Base-by-base conservation (phyloP, 345 rosid species). In the Garcia nutans region DNA sequence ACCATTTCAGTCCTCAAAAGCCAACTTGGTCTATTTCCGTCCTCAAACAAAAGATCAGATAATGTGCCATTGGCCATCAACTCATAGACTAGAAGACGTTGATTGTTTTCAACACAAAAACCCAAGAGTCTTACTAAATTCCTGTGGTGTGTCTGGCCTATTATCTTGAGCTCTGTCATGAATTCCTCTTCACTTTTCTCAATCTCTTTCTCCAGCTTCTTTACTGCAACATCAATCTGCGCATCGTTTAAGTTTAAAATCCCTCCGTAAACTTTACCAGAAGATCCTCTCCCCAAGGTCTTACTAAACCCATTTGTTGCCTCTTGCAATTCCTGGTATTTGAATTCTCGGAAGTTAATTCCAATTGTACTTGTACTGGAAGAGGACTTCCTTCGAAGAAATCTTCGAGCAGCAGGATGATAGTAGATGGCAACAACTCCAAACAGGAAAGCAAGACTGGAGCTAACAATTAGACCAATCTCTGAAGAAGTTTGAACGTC, bases 51-150 rank as follows among this genome's bases (percentile, higher is more conserved):
- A 65, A 68, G 73, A 13, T 60, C 11, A 2, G 85, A 68, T 13
- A 82, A 69, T 6, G 80, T 45, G 71, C 78, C 78, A 44, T 79
- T 76, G 20, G 56, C 17, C 85, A 82, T 79, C 8, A 79, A 54
- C 78, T 82, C 82, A 12, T 73, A 82, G 42, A 82, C 82, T n/a
- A 82, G 50, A 37, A 82, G 52, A 15, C 44, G 54, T 10, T 79
- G 76, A 68, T 79, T n/a, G 17, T 76, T 65, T 62, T 79, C 78
- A 13, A 56, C 56, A 59, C 85, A 79, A 33, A 76, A 82, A 22
- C 85, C 85, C 75, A 82, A 37, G 13, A 82, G 56, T 68, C 77
- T 75, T 23, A 78, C 82, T 58, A 82, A 57, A 56, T 82, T 78
- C 68, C 16, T 78, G 80, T 82, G 85, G 73, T 72, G 60, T 12